phyloP scores from a whole-genome alignment of 2,329 filamentous ascomycete species.

The Emergomyces africanus region DNA sequence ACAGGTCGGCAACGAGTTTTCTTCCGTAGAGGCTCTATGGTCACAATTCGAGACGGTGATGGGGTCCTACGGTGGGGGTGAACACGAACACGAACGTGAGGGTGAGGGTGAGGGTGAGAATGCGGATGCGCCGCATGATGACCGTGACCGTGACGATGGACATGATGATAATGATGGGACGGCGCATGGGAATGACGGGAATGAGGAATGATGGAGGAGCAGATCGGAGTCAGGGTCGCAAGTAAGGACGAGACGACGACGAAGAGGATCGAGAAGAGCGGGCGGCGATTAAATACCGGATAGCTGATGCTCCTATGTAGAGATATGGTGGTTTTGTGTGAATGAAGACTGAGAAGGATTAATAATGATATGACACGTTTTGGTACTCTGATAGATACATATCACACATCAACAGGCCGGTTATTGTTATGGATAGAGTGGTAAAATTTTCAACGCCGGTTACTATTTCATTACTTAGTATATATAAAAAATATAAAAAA shows the following conservation, averaged over 20 bases:
- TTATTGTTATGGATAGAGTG: neutral
- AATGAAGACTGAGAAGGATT: neutral
- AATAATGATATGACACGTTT: neutral
- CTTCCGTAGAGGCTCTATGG: slow-evolving; percentile 94
- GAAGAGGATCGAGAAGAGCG: neutral
- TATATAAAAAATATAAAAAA: too few relatives aligned
- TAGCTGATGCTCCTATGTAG: too few relatives aligned
- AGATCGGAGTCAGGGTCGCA: neutral
- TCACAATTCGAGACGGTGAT: slow-evolving; percentile 95
- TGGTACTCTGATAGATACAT: neutral
- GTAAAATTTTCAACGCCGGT: too few relatives aligned
- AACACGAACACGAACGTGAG: slow-evolving; percentile 12
- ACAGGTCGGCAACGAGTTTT: slow-evolving; percentile 88
- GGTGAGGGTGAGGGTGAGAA: slow-evolving; percentile 1
- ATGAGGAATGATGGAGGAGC: neutral
- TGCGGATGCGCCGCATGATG: neutral
- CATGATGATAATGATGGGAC: too few relatives aligned
- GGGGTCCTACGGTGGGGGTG: slow-evolving; percentile 44
- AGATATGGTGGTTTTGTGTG: too few relatives aligned
- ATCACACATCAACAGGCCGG: too few relatives aligned
- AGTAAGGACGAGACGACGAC: neutral
- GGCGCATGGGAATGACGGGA: neutral
- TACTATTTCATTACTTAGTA: too few relatives aligned
- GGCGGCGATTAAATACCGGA: neutral
- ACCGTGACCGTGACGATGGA: slow-evolving; percentile 1